A percentile compares a stretch with the other conserved stretches of the same genome.
phyloP scores from a whole-genome alignment of 2,329 filamentous ascomycete genomes.

The Pleoardoris graminearum region DNA sequence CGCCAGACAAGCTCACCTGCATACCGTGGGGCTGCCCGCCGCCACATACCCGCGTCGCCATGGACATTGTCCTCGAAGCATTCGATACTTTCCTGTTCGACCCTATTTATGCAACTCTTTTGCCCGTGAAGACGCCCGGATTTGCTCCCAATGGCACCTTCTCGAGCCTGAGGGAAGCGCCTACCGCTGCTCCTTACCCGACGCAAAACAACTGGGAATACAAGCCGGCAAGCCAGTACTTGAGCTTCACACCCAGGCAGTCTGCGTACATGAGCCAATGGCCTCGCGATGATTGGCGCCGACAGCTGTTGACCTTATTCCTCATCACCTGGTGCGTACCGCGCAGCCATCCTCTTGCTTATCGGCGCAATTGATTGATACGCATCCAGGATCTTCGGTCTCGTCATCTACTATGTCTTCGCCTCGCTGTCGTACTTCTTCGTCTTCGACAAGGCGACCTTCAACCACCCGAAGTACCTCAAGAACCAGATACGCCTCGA shows the following conservation, averaged over 20 bases:
- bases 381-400: slow-evolving; percentile 73
- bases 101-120: slow-evolving; percentile 70
- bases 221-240: slow-evolving; percentile 70
- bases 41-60: slow-evolving; percentile 50
- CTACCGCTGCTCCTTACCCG: slow-evolving; percentile 36
- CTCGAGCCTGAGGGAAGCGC: slow-evolving; percentile 50
- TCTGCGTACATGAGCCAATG: slow-evolving; percentile 79
- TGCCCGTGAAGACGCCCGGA: slow-evolving; percentile 60
- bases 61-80: slow-evolving; percentile 91
- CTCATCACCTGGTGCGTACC: slow-evolving; percentile 76
- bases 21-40: slow-evolving; percentile 14
- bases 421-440: slow-evolving; percentile 82
- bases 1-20: not conserved
- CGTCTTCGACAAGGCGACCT: slow-evolving; percentile 87
- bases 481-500: slow-evolving; percentile 90
- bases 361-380: slow-evolving; percentile 13
- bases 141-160: slow-evolving; percentile 61
- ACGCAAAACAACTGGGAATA: slow-evolving; percentile 60
- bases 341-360: not conserved
- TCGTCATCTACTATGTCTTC: slow-evolving; percentile 82
- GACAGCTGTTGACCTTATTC: slow-evolving; percentile 77
- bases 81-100: slow-evolving; percentile 83
- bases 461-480: slow-evolving; percentile 90
- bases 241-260: slow-evolving; percentile 70
- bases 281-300: slow-evolving; percentile 74